Evolutionary conservation across 208 protist genomes (phyloP), one percentile per base, ranked within the genome.

Genomic region (Spongospora subterranea): DNA sequence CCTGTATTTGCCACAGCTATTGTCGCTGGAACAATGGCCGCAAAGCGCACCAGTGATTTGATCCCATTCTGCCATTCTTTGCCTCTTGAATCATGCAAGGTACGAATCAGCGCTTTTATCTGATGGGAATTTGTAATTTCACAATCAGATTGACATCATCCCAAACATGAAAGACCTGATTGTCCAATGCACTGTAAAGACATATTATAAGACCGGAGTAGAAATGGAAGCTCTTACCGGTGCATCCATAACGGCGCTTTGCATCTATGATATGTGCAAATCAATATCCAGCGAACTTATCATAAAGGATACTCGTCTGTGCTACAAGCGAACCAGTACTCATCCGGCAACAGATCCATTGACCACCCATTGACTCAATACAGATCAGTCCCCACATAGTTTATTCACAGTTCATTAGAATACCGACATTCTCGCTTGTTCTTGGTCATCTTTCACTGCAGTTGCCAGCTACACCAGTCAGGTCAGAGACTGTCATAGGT

Each of bases 211-310:
- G n/a, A 96, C 96, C 0, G 97, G 97, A 0, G 97, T 98, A n/a
- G 97, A 99, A 94, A 98, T 98, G 97, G 97, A 98, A 93, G 97
- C 97, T 24, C 91, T 98, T n/a, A 98, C 96, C 0, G 97, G 96
- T 11, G 96, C 96, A 0, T 96, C 93, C 0, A 93, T 98, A 41
- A 95, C 97, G 24, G 95, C 94, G 54, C 91, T 98, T 6, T 97
- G 96, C 0, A 91, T 96, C 17, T 96, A 96, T 91, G 95, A 96
- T 89, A 96, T 96, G 95, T 93, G 89, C 45, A 96, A 96, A 76
- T 94, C 94, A 0, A 39, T 95, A 20, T 95, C 93, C 38, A 76
- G 95, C 43, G 92, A 92, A 38, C 95, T 96, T 43, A 38, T 77
- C 17, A 95, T 96, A 43, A 88, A 50, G 32, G 91, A 94, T 32